Conservation (phyloP, 768 basidiomycete species). For the Mycena venus region DNA sequence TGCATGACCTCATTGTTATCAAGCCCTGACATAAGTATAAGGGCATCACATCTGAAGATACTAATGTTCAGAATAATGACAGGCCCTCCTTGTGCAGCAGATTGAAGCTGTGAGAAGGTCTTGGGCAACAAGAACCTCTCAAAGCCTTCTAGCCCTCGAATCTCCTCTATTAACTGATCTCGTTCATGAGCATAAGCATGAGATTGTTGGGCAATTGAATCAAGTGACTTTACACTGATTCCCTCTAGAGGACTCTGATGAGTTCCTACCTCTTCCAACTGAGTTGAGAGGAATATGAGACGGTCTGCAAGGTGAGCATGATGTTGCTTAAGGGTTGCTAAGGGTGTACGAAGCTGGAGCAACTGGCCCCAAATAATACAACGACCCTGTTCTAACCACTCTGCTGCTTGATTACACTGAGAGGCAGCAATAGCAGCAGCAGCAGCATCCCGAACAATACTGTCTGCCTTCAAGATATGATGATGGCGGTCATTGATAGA, state of each 20-base stretch:
- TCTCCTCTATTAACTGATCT: neutral
- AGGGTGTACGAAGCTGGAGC: slow-evolving; percentile 33
- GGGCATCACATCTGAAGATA: slow-evolving; percentile 49
- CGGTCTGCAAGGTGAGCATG: slow-evolving; percentile 36
- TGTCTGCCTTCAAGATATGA: neutral
- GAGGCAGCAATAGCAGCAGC: neutral
- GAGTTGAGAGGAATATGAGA: neutral
- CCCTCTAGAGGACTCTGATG: neutral
- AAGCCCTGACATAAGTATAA: slow-evolving; percentile 30
- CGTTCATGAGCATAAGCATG: neutral
- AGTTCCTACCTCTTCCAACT: neutral
- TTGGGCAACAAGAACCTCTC: slow-evolving; percentile 44
- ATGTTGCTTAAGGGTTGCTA: slow-evolving; percentile 29
- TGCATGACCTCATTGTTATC: neutral
- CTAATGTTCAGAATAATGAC: slow-evolving; percentile 53
- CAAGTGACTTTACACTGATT: neutral
- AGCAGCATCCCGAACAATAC: slow-evolving; percentile 4
- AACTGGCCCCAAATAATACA: slow-evolving; percentile 38
- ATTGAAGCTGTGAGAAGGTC: slow-evolving; percentile 32
- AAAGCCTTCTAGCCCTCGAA: slow-evolving; percentile 40
- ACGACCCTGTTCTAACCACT: slow-evolving; percentile 29
- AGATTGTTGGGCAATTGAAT: neutral
- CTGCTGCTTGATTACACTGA: neutral
- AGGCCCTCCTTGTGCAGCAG: slow-evolving; percentile 43
- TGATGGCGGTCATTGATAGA: neutral